Evolutionary conservation across 148 eudicot genomes (phyloP), one percentile per base, ranked within the genome.

Genomic region (Persicaria tinctoria): DNA sequence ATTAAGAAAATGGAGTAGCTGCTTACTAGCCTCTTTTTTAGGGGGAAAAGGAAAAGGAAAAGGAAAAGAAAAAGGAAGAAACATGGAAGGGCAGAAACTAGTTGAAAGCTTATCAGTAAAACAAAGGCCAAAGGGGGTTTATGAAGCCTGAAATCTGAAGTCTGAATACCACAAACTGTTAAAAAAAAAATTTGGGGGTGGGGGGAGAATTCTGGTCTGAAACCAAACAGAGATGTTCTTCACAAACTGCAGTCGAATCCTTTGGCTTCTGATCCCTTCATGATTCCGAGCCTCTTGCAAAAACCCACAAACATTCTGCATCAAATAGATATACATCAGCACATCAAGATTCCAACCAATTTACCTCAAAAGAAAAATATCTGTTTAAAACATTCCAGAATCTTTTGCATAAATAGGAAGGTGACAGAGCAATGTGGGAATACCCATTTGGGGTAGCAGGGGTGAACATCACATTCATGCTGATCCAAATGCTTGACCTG

Each of bases 361-460:
- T 48, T 20, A 20, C 23, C 23, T 20, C 23, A 20, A 20, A 20
- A 20, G 23, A 20, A 20, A 20, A 20, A 20, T 20, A 20, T 20
- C 23, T 20, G 23, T 20, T 20, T 20, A 94, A 90, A 84, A 88
- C 98, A 38, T 94, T 91, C 81, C 98, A 88, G 77, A 91, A 85
- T 82, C 98, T 94, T 83, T 86, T 94, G 49, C 88, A 83, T 69
- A 94, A 94, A 83, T 91, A 84, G 81, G 97, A 94, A 79, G 98
- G 98, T 78, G 97, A 89, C 68, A 79, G 98, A 70, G 93, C 98
- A 51, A 73, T 90, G 86, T 94, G 98, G 98, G 98, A 94, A 79
- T 94, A 94, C 76, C 98, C 98, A 13, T 94, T 94, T 85, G 98
- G 97, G 79, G 98, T 94, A 47, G 98, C 97, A 75, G 98, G 98